A percentile compares a stretch with the other conserved stretches of the same genome.
Evolutionary conservation across 345 rosid species (phyloP).

Genomic region (Boechera retrofracta): DNA sequence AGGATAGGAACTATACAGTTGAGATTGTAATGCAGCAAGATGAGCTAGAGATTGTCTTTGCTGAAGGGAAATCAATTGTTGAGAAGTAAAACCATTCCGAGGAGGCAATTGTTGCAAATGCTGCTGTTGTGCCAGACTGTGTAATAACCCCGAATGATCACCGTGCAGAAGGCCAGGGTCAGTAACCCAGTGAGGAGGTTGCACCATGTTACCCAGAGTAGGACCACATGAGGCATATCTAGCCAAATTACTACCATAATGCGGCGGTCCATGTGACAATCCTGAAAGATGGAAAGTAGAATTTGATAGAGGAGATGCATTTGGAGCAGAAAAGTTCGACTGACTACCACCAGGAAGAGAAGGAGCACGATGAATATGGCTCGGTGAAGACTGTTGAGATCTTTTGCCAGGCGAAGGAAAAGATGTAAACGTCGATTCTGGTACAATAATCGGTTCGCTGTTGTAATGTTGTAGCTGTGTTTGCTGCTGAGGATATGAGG

Average conservation of each 20-base stretch:
- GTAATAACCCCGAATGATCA: slow-evolving; percentile 70
- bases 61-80: slow-evolving; percentile 65
- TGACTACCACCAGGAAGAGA: slow-evolving; percentile 61
- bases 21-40: slow-evolving; percentile 75
- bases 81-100: slow-evolving; percentile 66
- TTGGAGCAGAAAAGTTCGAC: slow-evolving; percentile 60
- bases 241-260: slow-evolving; percentile 66
- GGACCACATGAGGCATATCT: slow-evolving; percentile 69
- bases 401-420: slow-evolving; percentile 82
- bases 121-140: slow-evolving; percentile 64
- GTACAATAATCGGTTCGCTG: slow-evolving; percentile 69
- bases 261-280: slow-evolving; percentile 64
- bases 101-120: slow-evolving; percentile 64
- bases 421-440: slow-evolving; percentile 76
- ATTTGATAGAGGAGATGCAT: slow-evolving; percentile 65
- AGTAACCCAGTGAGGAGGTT: slow-evolving; percentile 71
- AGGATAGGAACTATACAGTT: slow-evolving; percentile 61
- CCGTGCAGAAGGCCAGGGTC: slow-evolving; percentile 73
- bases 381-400: slow-evolving; percentile 64
- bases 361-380: slow-evolving; percentile 60
- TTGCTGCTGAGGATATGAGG: slow-evolving; percentile 86
- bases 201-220: slow-evolving; percentile 69
- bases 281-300: slow-evolving; percentile 64
- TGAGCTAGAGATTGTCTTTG: slow-evolving; percentile 78
- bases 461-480: slow-evolving; percentile 65